Conservation (phyloP, 192 early-diverging fungal genomes). For the Neocallimastix lanati region DNA sequence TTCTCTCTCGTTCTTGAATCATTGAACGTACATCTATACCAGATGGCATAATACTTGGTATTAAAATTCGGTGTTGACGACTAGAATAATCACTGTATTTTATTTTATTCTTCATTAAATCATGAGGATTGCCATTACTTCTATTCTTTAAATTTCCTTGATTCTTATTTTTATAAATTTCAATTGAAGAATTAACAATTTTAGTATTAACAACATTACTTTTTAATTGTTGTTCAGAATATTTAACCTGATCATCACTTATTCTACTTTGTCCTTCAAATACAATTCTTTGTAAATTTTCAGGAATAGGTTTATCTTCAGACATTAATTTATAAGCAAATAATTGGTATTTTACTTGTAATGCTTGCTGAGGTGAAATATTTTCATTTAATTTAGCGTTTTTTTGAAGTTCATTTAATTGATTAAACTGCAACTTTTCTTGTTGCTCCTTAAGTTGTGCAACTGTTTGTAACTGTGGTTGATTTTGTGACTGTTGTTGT, state of each 20-base stretch:
- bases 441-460: neutral
- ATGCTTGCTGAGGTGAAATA: neutral
- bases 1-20: conserved; percentile 56
- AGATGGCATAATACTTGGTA: conserved; percentile 52
- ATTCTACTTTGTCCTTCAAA: neutral
- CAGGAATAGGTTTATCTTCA: neutral
- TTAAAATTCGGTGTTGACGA: conserved; percentile 37
- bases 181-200: neutral
- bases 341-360: neutral
- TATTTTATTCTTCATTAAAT: neutral
- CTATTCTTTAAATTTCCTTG: neutral
- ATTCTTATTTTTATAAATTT: neutral
- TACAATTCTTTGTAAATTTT: neutral
- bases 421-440: neutral
- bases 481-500: neutral
- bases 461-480: neutral
- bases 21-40: conserved; percentile 66
- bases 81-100: neutral
- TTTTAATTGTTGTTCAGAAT: neutral
- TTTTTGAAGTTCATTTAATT: neutral
- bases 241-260: neutral
- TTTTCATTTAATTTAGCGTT: neutral
- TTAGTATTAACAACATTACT: neutral
- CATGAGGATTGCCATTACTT: neutral
- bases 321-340: neutral